These are phyloP conservation scores for Penicillium concentricum DNA, from an alignment of 2,329 filamentous ascomycete genomes.

Conservation along the genomic window DNA sequence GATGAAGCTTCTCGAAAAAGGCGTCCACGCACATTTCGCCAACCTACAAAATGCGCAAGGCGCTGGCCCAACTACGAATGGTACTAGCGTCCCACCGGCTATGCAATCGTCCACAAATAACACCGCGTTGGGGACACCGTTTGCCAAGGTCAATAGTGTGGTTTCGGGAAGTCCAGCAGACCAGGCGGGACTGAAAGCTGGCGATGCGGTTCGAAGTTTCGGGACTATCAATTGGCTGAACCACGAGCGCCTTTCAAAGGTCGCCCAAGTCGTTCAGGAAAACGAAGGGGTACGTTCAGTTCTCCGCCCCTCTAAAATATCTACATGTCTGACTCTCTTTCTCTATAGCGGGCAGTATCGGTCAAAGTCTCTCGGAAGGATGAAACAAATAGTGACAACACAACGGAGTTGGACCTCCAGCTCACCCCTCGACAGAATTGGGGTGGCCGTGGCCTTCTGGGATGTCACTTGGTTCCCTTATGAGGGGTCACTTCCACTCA, in stretches of 20 bases:
- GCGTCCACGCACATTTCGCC: conserved; percentile 90
- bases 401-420: conserved; percentile 62
- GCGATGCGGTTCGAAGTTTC: conserved; percentile 81
- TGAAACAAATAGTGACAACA: conserved; percentile 44
- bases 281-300: conserved; percentile 73
- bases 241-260: conserved; percentile 79
- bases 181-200: conserved; percentile 72
- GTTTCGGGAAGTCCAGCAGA: conserved; percentile 76
- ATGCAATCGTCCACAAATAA: conserved; percentile 24
- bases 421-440: conserved; percentile 77
- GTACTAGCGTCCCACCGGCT: conserved; percentile 18
- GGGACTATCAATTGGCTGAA: conserved; percentile 81
- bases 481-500: conserved; percentile 45
- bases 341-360: conserved; percentile 61
- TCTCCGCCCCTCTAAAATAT: not conserved
- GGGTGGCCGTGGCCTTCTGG: conserved; percentile 86
- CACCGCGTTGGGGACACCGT: conserved; percentile 59
- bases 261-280: conserved; percentile 84
- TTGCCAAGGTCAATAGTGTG: conserved; percentile 88
- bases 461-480: conserved; percentile 83
- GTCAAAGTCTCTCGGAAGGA: conserved; percentile 63
- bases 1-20: conserved; percentile 79
- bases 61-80: conserved; percentile 28
- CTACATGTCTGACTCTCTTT: conserved; percentile 1
- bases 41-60: conserved; percentile 57